phyloP scores from a whole-genome alignment of 75 land plant genomes.

The Pinus tabuliformis region DNA sequence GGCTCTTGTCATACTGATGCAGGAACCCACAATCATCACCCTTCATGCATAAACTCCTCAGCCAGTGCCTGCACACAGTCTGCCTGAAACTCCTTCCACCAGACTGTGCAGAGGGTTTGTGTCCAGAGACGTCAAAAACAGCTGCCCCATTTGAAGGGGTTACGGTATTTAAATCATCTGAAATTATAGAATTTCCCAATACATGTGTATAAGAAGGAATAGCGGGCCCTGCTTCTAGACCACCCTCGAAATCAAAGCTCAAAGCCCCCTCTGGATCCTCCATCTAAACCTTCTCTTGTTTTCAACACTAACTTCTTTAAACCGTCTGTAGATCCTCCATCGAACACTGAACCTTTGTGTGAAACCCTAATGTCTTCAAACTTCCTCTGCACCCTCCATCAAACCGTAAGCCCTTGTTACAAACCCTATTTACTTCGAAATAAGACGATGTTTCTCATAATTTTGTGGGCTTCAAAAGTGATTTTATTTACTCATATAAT shows the following conservation, averaged over 20 bases:
- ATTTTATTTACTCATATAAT: neutral
- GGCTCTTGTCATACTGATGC: conserved; percentile 92
- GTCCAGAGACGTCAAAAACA: neutral
- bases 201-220: neutral
- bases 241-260: conserved; percentile 98
- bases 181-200: neutral
- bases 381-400: neutral
- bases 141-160: conserved; percentile 8
- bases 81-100: conserved; percentile 85
- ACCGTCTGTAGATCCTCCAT: neutral
- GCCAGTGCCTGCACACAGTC: conserved; percentile 99
- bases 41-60: conserved; percentile 95
- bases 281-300: conserved; percentile 22
- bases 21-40: conserved; percentile 98
- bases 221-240: conserved; percentile 55
- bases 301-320: neutral
- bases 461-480: neutral
- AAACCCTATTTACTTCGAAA: neutral
- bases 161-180: neutral
- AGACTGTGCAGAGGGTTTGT: neutral
- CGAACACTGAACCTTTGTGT: too few species aligned
- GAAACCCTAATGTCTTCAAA: neutral
- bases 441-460: neutral
- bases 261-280: conserved; percentile 93
- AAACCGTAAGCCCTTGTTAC: neutral